These are phyloP conservation scores for Singerocomus inundabilis DNA, from an alignment of 1,284 basidiomycete species.

Conservation along the genomic window DNA sequence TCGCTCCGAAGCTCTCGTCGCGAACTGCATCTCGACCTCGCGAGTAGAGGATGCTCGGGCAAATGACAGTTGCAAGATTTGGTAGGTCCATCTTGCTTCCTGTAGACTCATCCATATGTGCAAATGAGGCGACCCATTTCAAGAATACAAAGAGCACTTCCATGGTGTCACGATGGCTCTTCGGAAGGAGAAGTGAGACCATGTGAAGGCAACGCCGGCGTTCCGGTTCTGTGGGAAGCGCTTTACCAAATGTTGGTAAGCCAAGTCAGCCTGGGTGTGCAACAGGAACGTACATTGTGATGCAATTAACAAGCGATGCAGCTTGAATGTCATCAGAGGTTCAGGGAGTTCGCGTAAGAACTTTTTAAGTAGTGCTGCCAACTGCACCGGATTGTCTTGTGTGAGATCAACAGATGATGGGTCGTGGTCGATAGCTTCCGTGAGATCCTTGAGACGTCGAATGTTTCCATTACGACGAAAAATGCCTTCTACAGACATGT, in stretches of 20 bases:
- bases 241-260: conserved; percentile 40
- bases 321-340: conserved; percentile 91
- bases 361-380: conserved; percentile 96
- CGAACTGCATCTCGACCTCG: conserved; percentile 84
- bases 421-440: conserved; percentile 93
- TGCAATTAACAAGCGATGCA: conserved; percentile 87
- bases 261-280: neutral
- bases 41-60: conserved; percentile 91
- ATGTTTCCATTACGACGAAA: conserved; percentile 99
- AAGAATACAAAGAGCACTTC: conserved; percentile 98
- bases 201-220: conserved; percentile 85
- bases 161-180: conserved; percentile 94
- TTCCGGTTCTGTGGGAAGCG: conserved; percentile 73
- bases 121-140: conserved; percentile 99
- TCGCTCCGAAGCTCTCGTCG: conserved; percentile 93
- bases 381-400: conserved; percentile 95
- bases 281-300: conserved; percentile 70
- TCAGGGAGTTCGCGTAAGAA: conserved; percentile 97
- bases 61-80: conserved; percentile 97
- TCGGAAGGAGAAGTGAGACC: conserved; percentile 85
- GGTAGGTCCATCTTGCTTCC: conserved; percentile 98
- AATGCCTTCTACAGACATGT: conserved; percentile 98
- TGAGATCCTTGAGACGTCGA: conserved; percentile 84
- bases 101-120: conserved; percentile 97
- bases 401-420: conserved; percentile 86